Conservation (phyloP, 1,284 basidiomycete species). For the Inonotus hispidus region DNA sequence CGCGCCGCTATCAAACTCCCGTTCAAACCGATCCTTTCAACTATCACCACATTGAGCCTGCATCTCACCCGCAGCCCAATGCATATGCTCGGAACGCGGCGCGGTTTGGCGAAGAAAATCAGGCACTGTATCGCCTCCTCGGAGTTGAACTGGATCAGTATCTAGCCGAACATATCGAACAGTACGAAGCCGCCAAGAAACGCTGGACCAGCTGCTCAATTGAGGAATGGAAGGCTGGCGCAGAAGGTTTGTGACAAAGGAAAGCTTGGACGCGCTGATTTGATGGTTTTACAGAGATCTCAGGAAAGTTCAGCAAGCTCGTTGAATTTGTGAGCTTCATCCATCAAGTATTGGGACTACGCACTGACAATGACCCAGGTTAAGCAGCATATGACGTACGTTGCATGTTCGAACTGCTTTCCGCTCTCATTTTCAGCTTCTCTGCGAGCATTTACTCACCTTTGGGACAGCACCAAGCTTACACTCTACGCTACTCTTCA, state of each 20-base stretch:
- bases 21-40: not conserved
- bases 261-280: not conserved
- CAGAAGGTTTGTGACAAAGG: conserved; percentile 13
- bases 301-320: conserved; percentile 14
- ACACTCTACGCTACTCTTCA: conserved; percentile 18
- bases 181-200: conserved; percentile 19
- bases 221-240: conserved; percentile 21
- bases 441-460: not conserved
- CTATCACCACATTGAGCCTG: not conserved
- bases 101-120: conserved; percentile 4
- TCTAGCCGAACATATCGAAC: conserved; percentile 14
- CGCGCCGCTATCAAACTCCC: not conserved
- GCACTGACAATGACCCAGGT: conserved; percentile 9
- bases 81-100: not conserved
- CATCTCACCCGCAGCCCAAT: not conserved
- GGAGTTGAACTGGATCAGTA: conserved; percentile 19
- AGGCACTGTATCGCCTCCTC: conserved; percentile 13
- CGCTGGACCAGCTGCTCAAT: conserved; percentile 20
- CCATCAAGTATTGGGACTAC: not conserved
- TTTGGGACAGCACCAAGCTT: conserved; percentile 16
- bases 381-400: conserved; percentile 21
- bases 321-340: conserved; percentile 18
- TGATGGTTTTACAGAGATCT: conserved; percentile 15
- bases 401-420: not conserved
- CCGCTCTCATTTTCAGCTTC: not conserved